A percentile compares a stretch with the other conserved stretches of the same genome.
phyloP scores from a whole-genome alignment of 257 asterid genomes.

The Ehretia macrophylla region DNA sequence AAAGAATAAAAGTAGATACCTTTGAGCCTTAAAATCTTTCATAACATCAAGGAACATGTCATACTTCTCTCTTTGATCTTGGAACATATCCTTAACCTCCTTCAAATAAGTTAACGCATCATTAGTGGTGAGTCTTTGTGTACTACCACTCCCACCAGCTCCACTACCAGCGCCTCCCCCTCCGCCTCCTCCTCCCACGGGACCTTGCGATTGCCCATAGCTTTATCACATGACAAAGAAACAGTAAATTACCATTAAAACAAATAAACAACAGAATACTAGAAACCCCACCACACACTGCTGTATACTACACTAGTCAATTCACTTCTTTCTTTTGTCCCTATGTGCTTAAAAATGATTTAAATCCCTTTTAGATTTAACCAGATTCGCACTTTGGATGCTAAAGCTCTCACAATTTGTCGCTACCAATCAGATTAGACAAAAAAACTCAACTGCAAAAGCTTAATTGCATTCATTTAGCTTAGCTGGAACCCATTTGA shows the following conservation, averaged over 20 bases:
- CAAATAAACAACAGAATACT: background rate
- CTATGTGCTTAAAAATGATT: background rate
- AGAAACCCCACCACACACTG: background rate
- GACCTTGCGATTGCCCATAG: slow-evolving; percentile 59
- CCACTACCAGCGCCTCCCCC: slow-evolving; percentile 37
- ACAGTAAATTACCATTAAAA: background rate
- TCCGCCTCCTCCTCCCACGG: slow-evolving; percentile 34
- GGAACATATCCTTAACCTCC: slow-evolving; percentile 97
- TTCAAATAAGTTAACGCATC: slow-evolving; percentile 90
- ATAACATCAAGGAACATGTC: slow-evolving; percentile 94
- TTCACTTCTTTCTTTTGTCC: too few species aligned
- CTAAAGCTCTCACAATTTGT: too few species aligned
- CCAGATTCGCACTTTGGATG: too few species aligned
- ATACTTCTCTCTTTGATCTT: slow-evolving; percentile 86
- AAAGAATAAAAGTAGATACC: slow-evolving; percentile 44
- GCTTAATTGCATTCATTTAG: too few species aligned
- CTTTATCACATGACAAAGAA: slow-evolving; percentile 27
- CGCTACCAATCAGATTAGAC: too few species aligned
- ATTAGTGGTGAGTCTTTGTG: slow-evolving; percentile 82
- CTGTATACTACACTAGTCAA: too few species aligned
- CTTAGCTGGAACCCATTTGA: too few species aligned
- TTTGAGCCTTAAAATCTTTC: slow-evolving; percentile 98
- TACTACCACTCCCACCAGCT: slow-evolving; percentile 41
- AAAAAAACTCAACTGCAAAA: too few species aligned
- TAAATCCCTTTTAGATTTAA: too few species aligned